Evolutionary conservation across 2,329 filamentous ascomycete genomes (phyloP), one percentile per base, ranked within the genome.

Genomic region (Geosmithia morbida): DNA sequence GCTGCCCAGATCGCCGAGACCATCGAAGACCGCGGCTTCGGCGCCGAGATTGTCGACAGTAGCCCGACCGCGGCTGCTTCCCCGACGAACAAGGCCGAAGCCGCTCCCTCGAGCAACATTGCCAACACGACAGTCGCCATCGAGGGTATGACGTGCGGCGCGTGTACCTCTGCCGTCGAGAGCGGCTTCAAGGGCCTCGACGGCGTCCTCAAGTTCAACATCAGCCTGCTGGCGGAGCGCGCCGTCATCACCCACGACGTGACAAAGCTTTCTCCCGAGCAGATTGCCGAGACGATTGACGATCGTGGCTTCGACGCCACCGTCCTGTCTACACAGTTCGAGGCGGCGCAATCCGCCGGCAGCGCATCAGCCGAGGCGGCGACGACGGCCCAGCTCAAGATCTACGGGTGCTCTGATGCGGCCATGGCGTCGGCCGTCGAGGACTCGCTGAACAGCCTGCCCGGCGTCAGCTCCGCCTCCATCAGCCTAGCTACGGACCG

Each of bases 71-170:
- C 51, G 19, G 51, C 54, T 30, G 51, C 49, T 8, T 18, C 39
- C 46, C 48, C 45, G n/a, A n/a, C n/a, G n/a, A n/a, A n/a, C 29
- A 30, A 46, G 18, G 52, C 48, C 45, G 48, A 41, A 42, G 54
- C 63, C 46, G 63, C 59, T 50, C 56, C 61, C 50, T 60, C 60
- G 49, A 63, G 69, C 51, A 65, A 67, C 46, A 57, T 76, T 3
- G 72, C 82, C 48, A 86, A 79, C 1, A 96, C 89, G 0, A 97
- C 89, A 0, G 74, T 98, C 17, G 81, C 85, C 4, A 86, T 98
- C 48, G 87, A 92, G 54, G 92, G 92, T 46, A 98, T 98, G 92
- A 98, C 92, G 1, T 97, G 92, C 60, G 90, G 90, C 19, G 87
- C 92, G 41, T 98, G 92, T 64, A 97, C 92, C 1, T 90, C 90